Evolutionary conservation across 1,284 basidiomycete species (phyloP), one percentile per base, ranked within the genome.

Genomic region (Moesziomyces parantarcticus): DNA sequence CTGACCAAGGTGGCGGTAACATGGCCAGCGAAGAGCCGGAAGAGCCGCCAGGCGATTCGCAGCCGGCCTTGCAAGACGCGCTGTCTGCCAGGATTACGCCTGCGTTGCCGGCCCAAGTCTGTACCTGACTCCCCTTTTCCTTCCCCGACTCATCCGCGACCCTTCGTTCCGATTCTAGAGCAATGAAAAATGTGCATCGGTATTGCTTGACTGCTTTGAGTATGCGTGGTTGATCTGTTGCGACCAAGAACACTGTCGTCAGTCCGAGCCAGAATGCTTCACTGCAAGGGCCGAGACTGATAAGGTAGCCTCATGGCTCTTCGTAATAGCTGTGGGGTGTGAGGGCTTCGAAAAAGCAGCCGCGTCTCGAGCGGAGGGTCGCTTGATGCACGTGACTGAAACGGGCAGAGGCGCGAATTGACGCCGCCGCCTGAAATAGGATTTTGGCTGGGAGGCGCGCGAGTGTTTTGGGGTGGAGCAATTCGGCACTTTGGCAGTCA

Each of bases 161-260:
- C 59, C 53, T 60, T 22, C 23, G 53, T 40, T 21, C 9, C 26
- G 21, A 36, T 48, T 59, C 57, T 59, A 66, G 52, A 61, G 36
- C 40, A 54, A 52, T 45, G 32, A 50, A 54, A 46, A 65, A 26
- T 39, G 43, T 41, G 23, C 21, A 39, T 8, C 36, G 16, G 3
- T 39, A 7, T 18, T 39, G 5, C 16, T n/a, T 39, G 10, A 23
- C 39, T 50, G 18, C 21, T 16, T 46, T 34, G 23, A 45, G 40
- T 16, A 14, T n/a, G 10, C 14, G 5, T 29, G 13, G 18, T 14
- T 14, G 42, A 46, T 43, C 20, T 16, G 14, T 22, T n/a, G 6
- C 20, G 23, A 41, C 3, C 11, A 20, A 26, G 50, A n/a, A 16
- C 40, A 42, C 40, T n/a, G n/a, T n/a, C n/a, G n/a, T n/a, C n/a